Conservation (phyloP, 208 protist genomes). For the Trichomonas tenax region DNA sequence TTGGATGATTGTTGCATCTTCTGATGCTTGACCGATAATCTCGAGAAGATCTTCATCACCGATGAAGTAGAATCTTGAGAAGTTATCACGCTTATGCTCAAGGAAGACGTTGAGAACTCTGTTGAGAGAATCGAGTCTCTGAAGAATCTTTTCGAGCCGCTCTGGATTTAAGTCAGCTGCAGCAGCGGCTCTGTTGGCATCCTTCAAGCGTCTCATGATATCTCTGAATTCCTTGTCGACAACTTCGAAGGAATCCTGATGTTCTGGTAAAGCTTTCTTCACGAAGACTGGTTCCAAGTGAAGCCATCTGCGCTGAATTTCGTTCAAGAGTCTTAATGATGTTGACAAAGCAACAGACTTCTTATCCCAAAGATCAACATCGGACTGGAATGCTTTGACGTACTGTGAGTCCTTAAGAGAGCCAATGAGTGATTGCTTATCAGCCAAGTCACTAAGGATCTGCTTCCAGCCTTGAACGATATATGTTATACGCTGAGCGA, state of each 20-base stretch:
- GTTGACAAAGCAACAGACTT: constrained; percentile 67
- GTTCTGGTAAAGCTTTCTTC: constrained; percentile 75
- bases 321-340: constrained; percentile 70
- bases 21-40: constrained; percentile 55
- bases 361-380: constrained; percentile 67
- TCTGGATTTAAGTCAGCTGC: constrained; percentile 57
- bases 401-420: constrained; percentile 88
- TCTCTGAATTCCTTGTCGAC: constrained; percentile 75
- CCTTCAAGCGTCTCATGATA: constrained; percentile 67
- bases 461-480: constrained; percentile 92
- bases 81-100: constrained; percentile 73
- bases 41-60: constrained; percentile 93
- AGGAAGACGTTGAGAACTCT: constrained; percentile 86
- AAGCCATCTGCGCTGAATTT: constrained; percentile 91
- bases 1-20: constrained; percentile 80
- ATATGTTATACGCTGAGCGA: constrained; percentile 40
- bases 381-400: constrained; percentile 67
- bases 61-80: constrained; percentile 91
- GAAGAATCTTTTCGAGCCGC: constrained; percentile 61
- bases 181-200: constrained; percentile 59
- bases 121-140: constrained; percentile 84
- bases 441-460: constrained; percentile 68
- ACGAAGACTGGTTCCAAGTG: constrained; percentile 94
- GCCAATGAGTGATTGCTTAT: constrained; percentile 76
- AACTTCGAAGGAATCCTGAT: constrained; percentile 75